phyloP scores from a whole-genome alignment of 371 early-diverging fungal species.

The Nematocida ironsii region DNA sequence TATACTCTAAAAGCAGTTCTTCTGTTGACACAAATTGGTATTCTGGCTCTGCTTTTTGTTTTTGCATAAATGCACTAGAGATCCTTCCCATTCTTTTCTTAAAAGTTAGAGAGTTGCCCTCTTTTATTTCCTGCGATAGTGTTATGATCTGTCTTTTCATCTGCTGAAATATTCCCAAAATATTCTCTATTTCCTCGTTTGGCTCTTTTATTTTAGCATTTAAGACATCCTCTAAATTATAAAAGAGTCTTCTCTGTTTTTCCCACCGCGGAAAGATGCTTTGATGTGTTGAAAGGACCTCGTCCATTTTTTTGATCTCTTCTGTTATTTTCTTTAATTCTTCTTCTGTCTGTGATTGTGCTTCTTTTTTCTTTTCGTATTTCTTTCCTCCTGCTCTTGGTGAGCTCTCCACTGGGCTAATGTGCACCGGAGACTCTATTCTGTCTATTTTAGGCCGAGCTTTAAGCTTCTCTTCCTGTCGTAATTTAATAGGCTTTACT shows the following conservation, averaged over 20 bases:
- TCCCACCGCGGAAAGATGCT: slow-evolving; percentile 46
- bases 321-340: slow-evolving; percentile 1
- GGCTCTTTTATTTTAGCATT: neutral
- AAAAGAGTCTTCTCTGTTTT: slow-evolving; percentile 32
- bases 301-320: slow-evolving; percentile 37
- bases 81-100: slow-evolving; percentile 34
- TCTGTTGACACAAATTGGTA: slow-evolving; percentile 25
- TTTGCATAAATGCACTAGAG: slow-evolving; percentile 46
- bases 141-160: slow-evolving; percentile 47
- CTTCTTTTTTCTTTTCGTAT: slow-evolving; percentile 1
- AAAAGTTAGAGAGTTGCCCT: slow-evolving; percentile 13
- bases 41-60: slow-evolving; percentile 20
- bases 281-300: slow-evolving; percentile 25
- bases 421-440: slow-evolving; percentile 13
- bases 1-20: slow-evolving; percentile 26
- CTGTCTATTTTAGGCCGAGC: slow-evolving; percentile 4
- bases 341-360: slow-evolving; percentile 3
- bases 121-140: slow-evolving; percentile 42
- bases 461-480: neutral
- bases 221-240: slow-evolving; percentile 19
- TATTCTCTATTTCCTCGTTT: slow-evolving; percentile 1
- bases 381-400: neutral
- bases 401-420: neutral
- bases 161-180: slow-evolving; percentile 50
- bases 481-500: neutral